These are phyloP conservation scores for Pythium graminicola DNA, from an alignment of 352 stramenopile genomes.

Conservation along the genomic window DNA sequence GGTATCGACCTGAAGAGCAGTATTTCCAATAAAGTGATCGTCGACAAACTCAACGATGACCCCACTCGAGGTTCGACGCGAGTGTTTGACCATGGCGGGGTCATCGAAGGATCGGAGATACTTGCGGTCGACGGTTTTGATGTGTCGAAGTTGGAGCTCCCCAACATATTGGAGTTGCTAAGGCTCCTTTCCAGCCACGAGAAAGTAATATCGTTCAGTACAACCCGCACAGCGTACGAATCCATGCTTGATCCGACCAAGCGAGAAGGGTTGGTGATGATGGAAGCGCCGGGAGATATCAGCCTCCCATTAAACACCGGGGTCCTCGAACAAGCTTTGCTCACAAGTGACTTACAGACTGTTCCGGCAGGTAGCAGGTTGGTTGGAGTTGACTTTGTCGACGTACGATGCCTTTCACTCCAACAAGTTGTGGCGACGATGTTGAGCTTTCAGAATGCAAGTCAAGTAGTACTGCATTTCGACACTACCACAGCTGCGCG, in stretches of 20 bases:
- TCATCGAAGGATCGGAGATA: slow-evolving; percentile 42
- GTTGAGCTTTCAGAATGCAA: slow-evolving; percentile 21
- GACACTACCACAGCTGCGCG: slow-evolving; percentile 17
- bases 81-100: slow-evolving; percentile 38
- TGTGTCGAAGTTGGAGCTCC: slow-evolving; percentile 29
- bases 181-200: slow-evolving; percentile 31
- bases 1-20: slow-evolving; percentile 48
- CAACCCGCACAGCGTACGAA: slow-evolving; percentile 29
- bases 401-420: slow-evolving; percentile 34
- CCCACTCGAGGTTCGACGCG: slow-evolving; percentile 25
- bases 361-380: slow-evolving; percentile 39
- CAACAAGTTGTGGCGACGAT: slow-evolving; percentile 32
- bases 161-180: slow-evolving; percentile 33
- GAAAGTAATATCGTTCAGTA: slow-evolving; percentile 58
- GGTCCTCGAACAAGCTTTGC: slow-evolving; percentile 15
- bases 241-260: slow-evolving; percentile 23
- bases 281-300: background rate
- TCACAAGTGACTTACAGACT: slow-evolving; percentile 15
- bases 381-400: slow-evolving; percentile 37
- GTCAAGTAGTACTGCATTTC: slow-evolving; percentile 33
- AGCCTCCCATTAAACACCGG: slow-evolving; percentile 11
- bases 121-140: slow-evolving; percentile 48
- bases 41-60: slow-evolving; percentile 40
- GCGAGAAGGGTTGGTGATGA: background rate
- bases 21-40: slow-evolving; percentile 34